These are phyloP conservation scores for Claviceps capensis DNA, from an alignment of 2,329 filamentous ascomycete species.

Conservation along the genomic window DNA sequence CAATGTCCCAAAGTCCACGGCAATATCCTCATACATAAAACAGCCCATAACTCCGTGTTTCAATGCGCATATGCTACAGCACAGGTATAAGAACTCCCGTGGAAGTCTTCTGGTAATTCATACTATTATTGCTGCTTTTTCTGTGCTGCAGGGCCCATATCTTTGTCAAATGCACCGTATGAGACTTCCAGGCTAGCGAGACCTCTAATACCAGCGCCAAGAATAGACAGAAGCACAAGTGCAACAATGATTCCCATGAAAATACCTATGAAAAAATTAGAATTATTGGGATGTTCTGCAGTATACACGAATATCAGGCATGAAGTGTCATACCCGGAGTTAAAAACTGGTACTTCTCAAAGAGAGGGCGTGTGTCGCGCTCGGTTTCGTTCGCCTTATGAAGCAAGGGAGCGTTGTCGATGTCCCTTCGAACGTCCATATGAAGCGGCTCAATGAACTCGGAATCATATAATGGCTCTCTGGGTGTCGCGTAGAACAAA, in stretches of 20 bases:
- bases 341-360: conserved; percentile 91
- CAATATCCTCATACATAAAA: not conserved
- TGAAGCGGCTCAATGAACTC: conserved; percentile 50
- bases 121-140: conserved; percentile 47
- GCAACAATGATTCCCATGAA: conserved; percentile 72
- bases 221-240: conserved; percentile 59
- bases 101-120: not conserved
- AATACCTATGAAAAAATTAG: conserved; percentile 42
- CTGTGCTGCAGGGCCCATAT: conserved; percentile 77
- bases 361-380: conserved; percentile 42
- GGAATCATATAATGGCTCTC: conserved; percentile 46
- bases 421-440: conserved; percentile 58
- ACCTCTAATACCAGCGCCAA: conserved; percentile 65
- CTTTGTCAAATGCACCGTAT: conserved; percentile 93
- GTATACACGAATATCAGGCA: not conserved
- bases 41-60: conserved; percentile 9
- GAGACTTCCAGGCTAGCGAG: conserved; percentile 73
- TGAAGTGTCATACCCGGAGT: conserved; percentile 50
- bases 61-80: conserved; percentile 8
- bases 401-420: conserved; percentile 15
- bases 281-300: conserved; percentile 3
- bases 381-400: conserved; percentile 27
- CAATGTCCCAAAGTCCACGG: not conserved
- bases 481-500: conserved; percentile 56
- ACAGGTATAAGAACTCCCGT: not conserved